Evolutionary conservation across 139 green algal species (phyloP).

Genomic region (Chlorella sp.): DNA sequence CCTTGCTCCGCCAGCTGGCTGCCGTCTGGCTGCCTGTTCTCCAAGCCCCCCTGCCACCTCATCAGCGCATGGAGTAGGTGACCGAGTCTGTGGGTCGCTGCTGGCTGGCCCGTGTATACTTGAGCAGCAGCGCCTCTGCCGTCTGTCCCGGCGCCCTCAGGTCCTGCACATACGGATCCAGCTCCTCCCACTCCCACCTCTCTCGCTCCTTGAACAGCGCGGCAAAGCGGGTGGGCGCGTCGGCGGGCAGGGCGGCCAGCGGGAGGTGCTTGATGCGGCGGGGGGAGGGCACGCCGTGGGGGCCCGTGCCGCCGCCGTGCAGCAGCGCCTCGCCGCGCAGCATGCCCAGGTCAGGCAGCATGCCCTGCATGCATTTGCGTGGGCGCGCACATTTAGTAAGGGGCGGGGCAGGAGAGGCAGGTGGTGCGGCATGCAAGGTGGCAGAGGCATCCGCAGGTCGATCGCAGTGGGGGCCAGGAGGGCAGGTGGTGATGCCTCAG

Average conservation of each 20-base stretch:
- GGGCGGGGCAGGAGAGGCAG: too few relatives aligned
- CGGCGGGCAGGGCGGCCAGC: slow-evolving; percentile 48
- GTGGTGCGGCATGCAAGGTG: too few relatives aligned
- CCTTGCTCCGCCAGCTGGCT: too few relatives aligned
- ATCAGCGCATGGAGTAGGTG: slow-evolving; percentile 62
- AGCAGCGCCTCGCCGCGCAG: slow-evolving; percentile 55
- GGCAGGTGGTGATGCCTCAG: too few relatives aligned
- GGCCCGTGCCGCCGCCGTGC: slow-evolving; percentile 20
- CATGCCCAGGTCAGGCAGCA: slow-evolving; percentile 50
- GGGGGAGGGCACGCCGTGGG: slow-evolving; percentile 14
- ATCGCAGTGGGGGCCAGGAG: too few relatives aligned
- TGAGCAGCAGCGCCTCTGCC: slow-evolving; percentile 69
- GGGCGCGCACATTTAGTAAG: too few relatives aligned
- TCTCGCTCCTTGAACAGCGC: slow-evolving; percentile 61
- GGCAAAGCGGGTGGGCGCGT: slow-evolving; percentile 62
- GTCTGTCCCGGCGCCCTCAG: slow-evolving; percentile 68
- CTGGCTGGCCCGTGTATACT: slow-evolving; percentile 66
- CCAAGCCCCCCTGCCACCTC: neutral
- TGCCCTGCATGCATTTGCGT: slow-evolving; percentile 26
- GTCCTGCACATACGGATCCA: slow-evolving; percentile 65
- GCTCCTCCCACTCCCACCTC: slow-evolving; percentile 58
- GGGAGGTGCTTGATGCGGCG: slow-evolving; percentile 50
- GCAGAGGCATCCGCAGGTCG: too few relatives aligned
- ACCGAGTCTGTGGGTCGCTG: slow-evolving; percentile 49
- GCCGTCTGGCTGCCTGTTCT: too few relatives aligned